Evolutionary conservation across 176 grass and related monocot genomes (phyloP).

Genomic region (Ananas comosus): DNA sequence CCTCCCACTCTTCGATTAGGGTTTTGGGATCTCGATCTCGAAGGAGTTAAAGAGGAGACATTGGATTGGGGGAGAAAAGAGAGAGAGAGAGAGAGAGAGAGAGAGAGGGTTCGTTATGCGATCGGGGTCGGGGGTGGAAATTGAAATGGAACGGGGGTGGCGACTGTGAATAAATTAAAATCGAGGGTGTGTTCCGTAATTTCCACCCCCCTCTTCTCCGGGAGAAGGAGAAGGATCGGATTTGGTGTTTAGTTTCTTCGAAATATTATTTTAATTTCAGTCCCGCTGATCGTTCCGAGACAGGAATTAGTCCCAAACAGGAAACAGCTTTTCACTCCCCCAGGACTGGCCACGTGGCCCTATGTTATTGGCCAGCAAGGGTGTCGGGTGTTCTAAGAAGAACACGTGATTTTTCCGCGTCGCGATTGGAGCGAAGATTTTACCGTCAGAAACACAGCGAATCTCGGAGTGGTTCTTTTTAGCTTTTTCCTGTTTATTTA

Average conservation of each 20-base stretch:
- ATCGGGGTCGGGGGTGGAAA: not conserved
- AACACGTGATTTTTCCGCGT: not conserved
- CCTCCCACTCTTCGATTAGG: conserved; percentile 19
- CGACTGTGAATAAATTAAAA: conserved; percentile 16
- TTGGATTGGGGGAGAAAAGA: not conserved
- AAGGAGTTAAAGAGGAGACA: not conserved
- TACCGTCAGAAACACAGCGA: not conserved
- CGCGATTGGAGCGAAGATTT: not conserved
- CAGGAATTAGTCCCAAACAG: not conserved
- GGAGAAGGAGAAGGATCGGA: not conserved
- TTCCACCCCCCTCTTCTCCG: not conserved
- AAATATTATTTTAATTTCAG: not conserved
- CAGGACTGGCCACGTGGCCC: rapidly evolving
- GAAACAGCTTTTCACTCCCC: not conserved
- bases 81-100: conserved; percentile 10
- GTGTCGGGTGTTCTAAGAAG: not conserved
- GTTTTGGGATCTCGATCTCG: conserved; percentile 7
- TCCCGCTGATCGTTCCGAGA: not conserved
- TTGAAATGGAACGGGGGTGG: conserved; percentile 9
- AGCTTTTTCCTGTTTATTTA: too few species aligned
- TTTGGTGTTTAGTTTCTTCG: not conserved
- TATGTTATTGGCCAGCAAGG: not conserved
- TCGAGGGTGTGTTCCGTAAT: not conserved
- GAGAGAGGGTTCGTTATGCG: conserved; percentile 24
- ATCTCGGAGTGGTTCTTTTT: not conserved